Conservation (phyloP, 371 early-diverging fungal species). For the Mucor sp. region DNA sequence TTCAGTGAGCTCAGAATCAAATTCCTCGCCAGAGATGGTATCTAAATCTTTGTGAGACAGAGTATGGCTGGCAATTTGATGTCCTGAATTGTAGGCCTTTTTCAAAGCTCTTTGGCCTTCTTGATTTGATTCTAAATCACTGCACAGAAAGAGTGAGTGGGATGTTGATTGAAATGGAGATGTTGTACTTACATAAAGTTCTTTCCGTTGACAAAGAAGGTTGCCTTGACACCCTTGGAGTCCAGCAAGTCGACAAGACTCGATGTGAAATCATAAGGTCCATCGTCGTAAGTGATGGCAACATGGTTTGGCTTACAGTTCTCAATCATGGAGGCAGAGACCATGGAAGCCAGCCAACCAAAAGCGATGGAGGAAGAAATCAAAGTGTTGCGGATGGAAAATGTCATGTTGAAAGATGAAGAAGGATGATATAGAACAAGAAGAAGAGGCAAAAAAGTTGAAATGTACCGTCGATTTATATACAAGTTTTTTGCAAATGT, state of each 20-base stretch:
- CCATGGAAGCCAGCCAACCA: neutral
- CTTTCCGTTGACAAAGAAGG: slow-evolving; percentile 65
- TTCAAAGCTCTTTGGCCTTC: slow-evolving; percentile 29
- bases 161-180: neutral
- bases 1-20: slow-evolving; percentile 28
- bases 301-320: slow-evolving; percentile 46
- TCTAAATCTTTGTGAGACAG: slow-evolving; percentile 51
- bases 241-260: slow-evolving; percentile 40
- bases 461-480: neutral
- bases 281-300: slow-evolving; percentile 65
- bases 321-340: slow-evolving; percentile 1
- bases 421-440: neutral
- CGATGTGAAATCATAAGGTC: slow-evolving; percentile 46
- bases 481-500: neutral
- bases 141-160: neutral
- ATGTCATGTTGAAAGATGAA: neutral
- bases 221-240: slow-evolving; percentile 47
- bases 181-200: slow-evolving; percentile 38
- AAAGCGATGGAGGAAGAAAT: neutral
- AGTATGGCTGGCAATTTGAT: slow-evolving; percentile 64
- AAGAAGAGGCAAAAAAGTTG: neutral
- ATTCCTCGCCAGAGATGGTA: slow-evolving; percentile 15
- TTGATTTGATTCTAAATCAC: slow-evolving; percentile 5
- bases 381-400: neutral
- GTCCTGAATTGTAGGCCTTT: slow-evolving; percentile 39